These are phyloP conservation scores for Spirogloea muscicola DNA, from an alignment of 139 green algal species.

Conservation along the genomic window DNA sequence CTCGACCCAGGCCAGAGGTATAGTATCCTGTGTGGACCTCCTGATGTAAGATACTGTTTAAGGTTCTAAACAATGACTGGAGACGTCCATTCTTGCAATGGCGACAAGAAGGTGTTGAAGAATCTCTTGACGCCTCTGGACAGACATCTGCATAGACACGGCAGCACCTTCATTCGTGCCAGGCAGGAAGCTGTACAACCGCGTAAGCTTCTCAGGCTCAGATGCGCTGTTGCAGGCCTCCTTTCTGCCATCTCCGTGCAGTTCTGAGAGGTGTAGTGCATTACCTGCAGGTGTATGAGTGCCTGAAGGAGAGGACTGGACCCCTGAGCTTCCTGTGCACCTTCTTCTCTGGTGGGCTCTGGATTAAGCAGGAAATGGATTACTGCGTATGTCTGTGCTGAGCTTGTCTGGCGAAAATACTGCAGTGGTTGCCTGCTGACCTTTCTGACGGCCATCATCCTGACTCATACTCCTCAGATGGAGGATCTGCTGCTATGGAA, in stretches of 20 bases:
- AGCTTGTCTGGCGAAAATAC: too few relatives aligned
- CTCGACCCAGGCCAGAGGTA: not conserved
- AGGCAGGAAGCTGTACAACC: slow-evolving; percentile 12
- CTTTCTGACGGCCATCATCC: too few relatives aligned
- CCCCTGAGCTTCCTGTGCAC: slow-evolving; percentile 11
- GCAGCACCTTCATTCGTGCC: slow-evolving; percentile 10
- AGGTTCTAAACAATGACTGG: not conserved
- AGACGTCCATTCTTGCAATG: not conserved
- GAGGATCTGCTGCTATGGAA: too few relatives aligned
- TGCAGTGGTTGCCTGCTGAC: too few relatives aligned
- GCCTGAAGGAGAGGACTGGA: not conserved
- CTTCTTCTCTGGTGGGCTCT: too few relatives aligned
- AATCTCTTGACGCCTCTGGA: not conserved
- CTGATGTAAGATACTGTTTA: not conserved
- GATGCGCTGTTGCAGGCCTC: not conserved
- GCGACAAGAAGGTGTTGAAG: not conserved
- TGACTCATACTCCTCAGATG: too few relatives aligned
- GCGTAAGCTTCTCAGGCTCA: slow-evolving; percentile 3
- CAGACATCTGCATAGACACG: slow-evolving; percentile 33
- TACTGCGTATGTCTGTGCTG: too few relatives aligned
- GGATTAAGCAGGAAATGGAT: too few relatives aligned
- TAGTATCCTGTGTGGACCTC: not conserved
- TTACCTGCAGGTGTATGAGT: not conserved
- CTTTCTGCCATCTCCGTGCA: not conserved
- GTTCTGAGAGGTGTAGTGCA: not conserved